Conservation (phyloP, 192 early-diverging fungal species). For the Coemansia sp. region DNA sequence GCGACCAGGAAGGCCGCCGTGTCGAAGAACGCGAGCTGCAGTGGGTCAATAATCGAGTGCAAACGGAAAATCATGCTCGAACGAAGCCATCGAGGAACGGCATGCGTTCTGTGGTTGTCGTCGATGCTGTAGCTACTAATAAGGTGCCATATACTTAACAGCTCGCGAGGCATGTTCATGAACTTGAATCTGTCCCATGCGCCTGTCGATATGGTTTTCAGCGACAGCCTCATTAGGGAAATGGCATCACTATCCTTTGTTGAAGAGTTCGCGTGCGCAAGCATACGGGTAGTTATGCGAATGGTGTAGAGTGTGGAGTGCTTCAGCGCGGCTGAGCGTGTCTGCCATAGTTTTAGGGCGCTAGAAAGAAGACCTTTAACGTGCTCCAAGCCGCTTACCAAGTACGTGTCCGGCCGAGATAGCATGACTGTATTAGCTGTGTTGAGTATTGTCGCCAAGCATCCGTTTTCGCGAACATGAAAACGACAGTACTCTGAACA, state of each 20-base stretch:
- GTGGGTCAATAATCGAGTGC: slow-evolving; percentile 18
- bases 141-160: slow-evolving; percentile 37
- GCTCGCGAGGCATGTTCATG: slow-evolving; percentile 37
- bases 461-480: slow-evolving; percentile 37
- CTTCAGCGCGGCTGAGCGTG: slow-evolving; percentile 34
- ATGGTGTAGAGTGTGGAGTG: slow-evolving; percentile 26
- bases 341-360: slow-evolving; percentile 38
- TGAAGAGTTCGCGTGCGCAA: slow-evolving; percentile 7
- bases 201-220: slow-evolving; percentile 35
- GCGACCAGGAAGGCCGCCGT: slow-evolving; percentile 33
- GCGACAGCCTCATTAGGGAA: slow-evolving; percentile 29
- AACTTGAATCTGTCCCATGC: slow-evolving; percentile 45
- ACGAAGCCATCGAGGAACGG: background rate
- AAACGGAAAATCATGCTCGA: slow-evolving; percentile 13
- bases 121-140: background rate
- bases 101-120: background rate
- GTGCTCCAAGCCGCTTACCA: slow-evolving; percentile 13
- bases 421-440: slow-evolving; percentile 27
- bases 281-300: slow-evolving; percentile 33
- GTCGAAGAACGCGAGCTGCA: slow-evolving; percentile 42
- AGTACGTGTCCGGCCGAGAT: slow-evolving; percentile 19
- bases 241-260: slow-evolving; percentile 7
- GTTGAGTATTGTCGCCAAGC: slow-evolving; percentile 24
- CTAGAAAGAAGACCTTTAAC: slow-evolving; percentile 18
- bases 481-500: slow-evolving; percentile 41